Conservation (phyloP, 1,284 basidiomycete genomes). For the Fomitopsis pinicola region DNA sequence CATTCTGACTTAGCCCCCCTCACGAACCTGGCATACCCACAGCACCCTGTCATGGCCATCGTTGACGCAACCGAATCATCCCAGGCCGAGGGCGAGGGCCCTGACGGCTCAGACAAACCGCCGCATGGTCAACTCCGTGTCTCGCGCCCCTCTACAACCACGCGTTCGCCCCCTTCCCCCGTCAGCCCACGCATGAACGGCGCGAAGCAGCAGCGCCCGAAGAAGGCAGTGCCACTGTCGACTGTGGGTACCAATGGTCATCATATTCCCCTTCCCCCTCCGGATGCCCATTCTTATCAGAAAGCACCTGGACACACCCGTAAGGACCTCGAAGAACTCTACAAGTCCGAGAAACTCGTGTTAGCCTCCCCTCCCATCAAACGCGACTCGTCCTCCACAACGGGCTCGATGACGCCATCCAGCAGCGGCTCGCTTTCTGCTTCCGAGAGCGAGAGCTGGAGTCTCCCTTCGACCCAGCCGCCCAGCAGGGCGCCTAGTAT, state of each 20-base stretch:
- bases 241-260: conserved; percentile 13
- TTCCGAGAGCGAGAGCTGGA: conserved; percentile 58
- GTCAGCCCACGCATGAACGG: conserved; percentile 19
- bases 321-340: conserved; percentile 34
- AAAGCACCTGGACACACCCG: conserved; percentile 56
- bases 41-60: conserved; percentile 12
- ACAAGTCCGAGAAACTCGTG: conserved; percentile 14
- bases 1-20: conserved; percentile 8
- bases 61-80: conserved; percentile 34
- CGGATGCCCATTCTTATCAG: conserved; percentile 44
- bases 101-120: conserved; percentile 58
- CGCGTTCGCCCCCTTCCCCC: conserved; percentile 12
- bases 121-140: conserved; percentile 30
- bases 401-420: conserved; percentile 34
- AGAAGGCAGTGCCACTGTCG: conserved; percentile 7
- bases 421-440: conserved; percentile 41
- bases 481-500: conserved; percentile 44
- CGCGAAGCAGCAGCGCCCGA: conserved; percentile 13
- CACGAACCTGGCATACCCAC: conserved; percentile 10
- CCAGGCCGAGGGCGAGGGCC: conserved; percentile 51
- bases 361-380: conserved; percentile 23
- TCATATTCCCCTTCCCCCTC: conserved; percentile 49
- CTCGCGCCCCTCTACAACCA: conserved; percentile 18
- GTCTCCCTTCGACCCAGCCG: conserved; percentile 57
- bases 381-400: conserved; percentile 28